phyloP scores from a whole-genome alignment of 2,329 filamentous ascomycete species.

The Coniochaeta sp. region DNA sequence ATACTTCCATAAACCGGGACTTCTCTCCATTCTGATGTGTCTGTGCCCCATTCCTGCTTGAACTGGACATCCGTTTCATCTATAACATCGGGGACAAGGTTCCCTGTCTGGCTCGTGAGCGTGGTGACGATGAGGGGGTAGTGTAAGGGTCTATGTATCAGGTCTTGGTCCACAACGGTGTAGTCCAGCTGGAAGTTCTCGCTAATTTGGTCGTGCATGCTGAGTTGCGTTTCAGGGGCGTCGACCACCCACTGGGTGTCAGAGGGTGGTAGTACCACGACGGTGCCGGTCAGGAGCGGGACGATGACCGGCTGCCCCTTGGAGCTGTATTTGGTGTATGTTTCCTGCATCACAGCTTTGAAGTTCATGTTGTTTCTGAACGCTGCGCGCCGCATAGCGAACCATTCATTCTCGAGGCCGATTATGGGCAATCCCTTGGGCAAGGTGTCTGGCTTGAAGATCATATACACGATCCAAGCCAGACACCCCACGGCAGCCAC shows the following conservation, averaged over 20 bases:
- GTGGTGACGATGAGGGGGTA: conserved; percentile 10
- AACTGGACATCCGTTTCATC: conserved; percentile 15
- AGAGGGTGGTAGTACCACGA: conserved; percentile 14
- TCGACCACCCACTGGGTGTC: conserved; percentile 18
- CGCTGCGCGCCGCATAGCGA: background rate
- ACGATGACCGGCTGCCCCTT: conserved; percentile 11
- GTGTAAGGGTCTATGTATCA: conserved; percentile 11
- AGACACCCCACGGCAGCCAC: background rate
- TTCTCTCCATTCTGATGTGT: conserved; percentile 6
- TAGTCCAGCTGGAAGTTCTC: conserved; percentile 13
- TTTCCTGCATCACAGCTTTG: background rate
- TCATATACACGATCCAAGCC: background rate
- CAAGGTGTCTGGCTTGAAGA: background rate
- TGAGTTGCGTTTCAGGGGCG: conserved; percentile 15
- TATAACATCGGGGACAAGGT: conserved; percentile 14
- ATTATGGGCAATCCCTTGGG: background rate
- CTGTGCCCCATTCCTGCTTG: conserved; percentile 14
- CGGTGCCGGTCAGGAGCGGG: conserved; percentile 12
- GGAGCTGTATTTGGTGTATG: background rate
- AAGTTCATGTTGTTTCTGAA: background rate
- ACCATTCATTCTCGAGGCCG: background rate
- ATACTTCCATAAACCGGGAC: conserved; percentile 11
- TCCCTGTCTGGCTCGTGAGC: conserved; percentile 18
- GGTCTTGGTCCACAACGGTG: conserved; percentile 12
- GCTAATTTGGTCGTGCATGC: conserved; percentile 8